Evolutionary conservation across 1,284 basidiomycete genomes (phyloP), one percentile per base, ranked within the genome.

Genomic region (Marasmius fiardii): DNA sequence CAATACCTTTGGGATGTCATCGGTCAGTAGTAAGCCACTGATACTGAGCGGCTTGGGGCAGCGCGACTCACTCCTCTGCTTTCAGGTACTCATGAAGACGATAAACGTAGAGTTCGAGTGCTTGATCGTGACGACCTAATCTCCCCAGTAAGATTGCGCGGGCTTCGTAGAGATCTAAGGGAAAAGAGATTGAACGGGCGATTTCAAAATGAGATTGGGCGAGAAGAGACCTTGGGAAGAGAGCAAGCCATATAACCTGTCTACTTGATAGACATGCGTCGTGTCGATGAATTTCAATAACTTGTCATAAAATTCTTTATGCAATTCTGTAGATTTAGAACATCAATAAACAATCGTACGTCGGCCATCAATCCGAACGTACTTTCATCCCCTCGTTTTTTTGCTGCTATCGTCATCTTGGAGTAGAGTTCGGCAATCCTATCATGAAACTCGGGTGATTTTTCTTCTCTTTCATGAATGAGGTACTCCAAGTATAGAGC

Each of bases 31-130:
- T 24, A 23, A n/a, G 55, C 10, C 43, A 23, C 35, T 33, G n/a
- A n/a, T n/a, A n/a, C n/a, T n/a, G n/a, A 41, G 23, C 18, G 39
- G 59, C 45, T 56, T 31, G 31, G n/a, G 21, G 2, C 53, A 54
- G 3, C 21, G 24, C 4, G 14, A 64, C 85, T 62, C 64, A 94
- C 90, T 90, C 85, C 74, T 98, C 96, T 0, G 97, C 97, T 58
- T 92, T 92, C 12, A 72, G 60, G 67, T 88, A 91, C 66, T 96
- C 91, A 34, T 86, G 79, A 26, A 98, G 76, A 44, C 85, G 83
- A 66, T 96, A 90, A 1, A 95, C 94, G 68, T 98, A 98, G 24
- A 97, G 83, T 65, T 93, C 89, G 23, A 99, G 81, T 0, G 96
- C 96, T 58, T 89, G 92, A 63, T 96, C 92, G 64, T 99, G 95